Base-by-base conservation (phyloP, 352 stramenopile genomes). In the Globisporangium parvum region DNA sequence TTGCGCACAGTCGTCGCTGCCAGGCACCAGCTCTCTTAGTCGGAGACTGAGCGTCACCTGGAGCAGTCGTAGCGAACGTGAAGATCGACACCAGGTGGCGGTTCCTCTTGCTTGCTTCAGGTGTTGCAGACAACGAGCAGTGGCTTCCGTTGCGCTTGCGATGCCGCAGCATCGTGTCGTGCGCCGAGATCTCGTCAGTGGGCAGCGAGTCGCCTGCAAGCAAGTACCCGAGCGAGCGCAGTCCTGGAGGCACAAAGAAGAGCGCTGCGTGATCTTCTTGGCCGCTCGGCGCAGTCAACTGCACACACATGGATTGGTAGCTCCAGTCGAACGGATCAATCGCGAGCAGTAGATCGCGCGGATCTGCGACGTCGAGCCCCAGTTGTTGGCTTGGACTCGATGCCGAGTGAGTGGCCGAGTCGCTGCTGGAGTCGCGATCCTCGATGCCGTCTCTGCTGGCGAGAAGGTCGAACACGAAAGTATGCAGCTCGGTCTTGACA, bases 261-360 rank as follows among this genome's bases (percentile, higher is more conserved):
- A 59, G 18, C 10, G 45, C 12, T 9, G 40, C n/a, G 28, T 44
- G 28, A 31, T 57, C 8, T 60, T 28, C 4, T 12, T 54, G 3
- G 20, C 68, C 47, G 26, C 75, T 61, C 48, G 62, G 52, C 11
- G 51, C 18, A 53, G 26, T 40, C 17, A 74, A 58, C 17, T 37
- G 49, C 44, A 26, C 57, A 18, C 63, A 83, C 18, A 73, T 49
- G 20, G 69, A 42, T 17, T 71, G 59, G 35, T 68, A 77, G 44
- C 67, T 73, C 79, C 79, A 89, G 55, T 89, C 70, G 23, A 88
- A 87, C 5, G 77, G 67, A 41, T 88, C 79, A 5, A 89, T 53
- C 0, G 59, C 45, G 11, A 86, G 47, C 41, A 82, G 51, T 6
- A 79, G 33, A 39, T 89, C 79, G 1, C 59, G 24, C 9, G 65